Evolutionary conservation across 1,284 basidiomycete genomes (phyloP).

Genomic region (Boletus mariae): DNA sequence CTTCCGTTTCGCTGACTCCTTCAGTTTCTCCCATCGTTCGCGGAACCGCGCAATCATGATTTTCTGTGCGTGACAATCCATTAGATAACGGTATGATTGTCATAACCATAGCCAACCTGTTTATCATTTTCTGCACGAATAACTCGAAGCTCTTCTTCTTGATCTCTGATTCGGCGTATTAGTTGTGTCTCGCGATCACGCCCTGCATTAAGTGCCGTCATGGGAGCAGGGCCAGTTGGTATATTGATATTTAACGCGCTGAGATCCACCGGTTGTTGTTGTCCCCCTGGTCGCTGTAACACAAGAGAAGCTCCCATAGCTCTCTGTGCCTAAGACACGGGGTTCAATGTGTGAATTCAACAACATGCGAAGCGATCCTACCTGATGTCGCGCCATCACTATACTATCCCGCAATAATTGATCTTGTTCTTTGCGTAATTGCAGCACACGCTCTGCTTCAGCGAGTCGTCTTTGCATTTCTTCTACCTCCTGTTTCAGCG

Average conservation of each 20-base stretch:
- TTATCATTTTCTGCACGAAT: slow-evolving; percentile 76
- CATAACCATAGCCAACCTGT: slow-evolving; percentile 50
- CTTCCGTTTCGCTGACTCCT: slow-evolving; percentile 81
- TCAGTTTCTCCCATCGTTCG: slow-evolving; percentile 85
- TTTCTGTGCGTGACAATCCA: slow-evolving; percentile 48
- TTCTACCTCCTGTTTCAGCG: slow-evolving; percentile 58
- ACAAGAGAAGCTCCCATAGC: slow-evolving; percentile 67
- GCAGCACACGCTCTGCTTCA: slow-evolving; percentile 56
- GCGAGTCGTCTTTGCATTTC: slow-evolving; percentile 54
- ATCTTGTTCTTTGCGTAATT: slow-evolving; percentile 72
- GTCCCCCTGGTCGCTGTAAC: slow-evolving; percentile 43
- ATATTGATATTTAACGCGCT: slow-evolving; percentile 53
- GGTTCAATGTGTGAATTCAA: slow-evolving; percentile 1
- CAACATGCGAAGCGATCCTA: slow-evolving; percentile 21
- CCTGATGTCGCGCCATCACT: slow-evolving; percentile 74
- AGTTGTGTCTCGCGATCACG: slow-evolving; percentile 67
- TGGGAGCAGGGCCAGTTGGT: slow-evolving; percentile 44
- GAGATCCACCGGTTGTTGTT: slow-evolving; percentile 43
- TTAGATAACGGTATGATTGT: slow-evolving; percentile 11
- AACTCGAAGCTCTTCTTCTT: slow-evolving; percentile 73
- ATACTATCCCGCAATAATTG: slow-evolving; percentile 74
- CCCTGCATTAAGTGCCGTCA: slow-evolving; percentile 45
- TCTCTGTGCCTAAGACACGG: slow-evolving; percentile 58
- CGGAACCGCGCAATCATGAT: slow-evolving; percentile 80
- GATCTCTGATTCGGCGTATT: slow-evolving; percentile 46